These are phyloP conservation scores for Cladophialophora chaetospira DNA, from an alignment of 2,329 filamentous ascomycete genomes.

Conservation along the genomic window DNA sequence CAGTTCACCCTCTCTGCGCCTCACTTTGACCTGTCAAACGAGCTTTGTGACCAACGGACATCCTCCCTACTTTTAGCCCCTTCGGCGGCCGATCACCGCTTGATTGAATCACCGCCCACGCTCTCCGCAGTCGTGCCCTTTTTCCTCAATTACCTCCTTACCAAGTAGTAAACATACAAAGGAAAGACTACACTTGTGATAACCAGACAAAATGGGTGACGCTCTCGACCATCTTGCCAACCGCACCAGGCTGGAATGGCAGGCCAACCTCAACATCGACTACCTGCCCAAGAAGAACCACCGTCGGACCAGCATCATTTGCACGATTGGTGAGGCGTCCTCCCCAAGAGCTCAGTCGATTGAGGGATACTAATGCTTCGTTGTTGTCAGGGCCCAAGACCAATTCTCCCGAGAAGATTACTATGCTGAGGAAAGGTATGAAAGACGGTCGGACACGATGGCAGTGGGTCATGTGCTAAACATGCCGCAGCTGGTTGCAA, in stretches of 20 bases:
- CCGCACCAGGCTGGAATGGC: conserved; percentile 71
- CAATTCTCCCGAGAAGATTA: conserved; percentile 96
- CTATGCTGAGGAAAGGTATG: conserved; percentile 74
- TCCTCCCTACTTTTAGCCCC: conserved; percentile 3
- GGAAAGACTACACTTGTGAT: background rate
- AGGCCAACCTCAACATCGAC: conserved; percentile 82
- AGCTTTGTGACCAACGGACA: conserved; percentile 10
- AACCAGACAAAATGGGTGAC: conserved; percentile 57
- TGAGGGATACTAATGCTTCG: background rate
- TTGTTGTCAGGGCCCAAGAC: conserved; percentile 76
- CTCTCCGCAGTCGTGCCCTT: conserved; percentile 6
- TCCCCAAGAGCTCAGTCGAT: background rate
- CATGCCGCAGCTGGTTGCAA: conserved; percentile 73
- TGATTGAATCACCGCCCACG: background rate
- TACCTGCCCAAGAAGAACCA: conserved; percentile 85
- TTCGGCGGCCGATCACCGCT: conserved; percentile 18
- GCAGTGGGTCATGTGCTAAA: conserved; percentile 22
- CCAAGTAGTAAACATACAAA: conserved; percentile 1
- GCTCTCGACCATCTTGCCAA: conserved; percentile 84
- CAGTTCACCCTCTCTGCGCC: background rate
- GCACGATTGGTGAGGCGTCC: conserved; percentile 76
- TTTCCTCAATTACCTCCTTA: background rate
- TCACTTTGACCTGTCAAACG: background rate
- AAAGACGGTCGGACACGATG: background rate
- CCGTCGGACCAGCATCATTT: conserved; percentile 96